phyloP scores from a whole-genome alignment of 352 stramenopile species.

The Phytopythium oedochilum region DNA sequence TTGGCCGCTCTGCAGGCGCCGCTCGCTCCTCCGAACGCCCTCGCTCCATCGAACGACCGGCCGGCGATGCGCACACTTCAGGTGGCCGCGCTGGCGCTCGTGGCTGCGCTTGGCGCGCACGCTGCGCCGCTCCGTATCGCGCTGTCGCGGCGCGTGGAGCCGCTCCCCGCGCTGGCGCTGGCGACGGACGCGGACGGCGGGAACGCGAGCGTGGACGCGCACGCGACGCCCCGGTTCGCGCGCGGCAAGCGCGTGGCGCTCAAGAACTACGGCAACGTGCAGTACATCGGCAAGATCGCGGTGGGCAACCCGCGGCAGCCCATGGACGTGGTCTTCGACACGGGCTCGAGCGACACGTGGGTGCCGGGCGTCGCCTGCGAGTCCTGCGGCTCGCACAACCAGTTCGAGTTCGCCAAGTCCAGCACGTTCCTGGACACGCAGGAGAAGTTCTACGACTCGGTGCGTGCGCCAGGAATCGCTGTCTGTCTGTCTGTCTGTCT shows the following conservation, averaged over 20 bases:
- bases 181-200: background rate
- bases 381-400: constrained; percentile 47
- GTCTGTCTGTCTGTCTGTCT: background rate
- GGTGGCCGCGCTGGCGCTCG: background rate
- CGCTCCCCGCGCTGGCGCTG: background rate
- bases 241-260: constrained; percentile 40
- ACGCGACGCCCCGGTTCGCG: constrained; percentile 16
- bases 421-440: constrained; percentile 71
- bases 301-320: constrained; percentile 66
- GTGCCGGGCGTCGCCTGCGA: constrained; percentile 49
- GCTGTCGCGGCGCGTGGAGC: constrained; percentile 4
- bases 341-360: constrained; percentile 80
- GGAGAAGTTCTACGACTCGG: constrained; percentile 66
- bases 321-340: constrained; percentile 77
- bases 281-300: constrained; percentile 72
- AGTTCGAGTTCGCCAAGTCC: constrained; percentile 46
- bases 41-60: too few species aligned
- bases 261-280: constrained; percentile 83
- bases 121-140: constrained; percentile 32
- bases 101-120: background rate
- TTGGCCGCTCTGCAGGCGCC: background rate
- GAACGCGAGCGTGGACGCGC: constrained; percentile 10
- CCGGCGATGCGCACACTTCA: background rate
- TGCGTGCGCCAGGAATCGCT: constrained; percentile 8
- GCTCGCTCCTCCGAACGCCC: background rate